Evolutionary conservation across 345 rosid genomes (phyloP).

Genomic region (Eutrema japonicum): DNA sequence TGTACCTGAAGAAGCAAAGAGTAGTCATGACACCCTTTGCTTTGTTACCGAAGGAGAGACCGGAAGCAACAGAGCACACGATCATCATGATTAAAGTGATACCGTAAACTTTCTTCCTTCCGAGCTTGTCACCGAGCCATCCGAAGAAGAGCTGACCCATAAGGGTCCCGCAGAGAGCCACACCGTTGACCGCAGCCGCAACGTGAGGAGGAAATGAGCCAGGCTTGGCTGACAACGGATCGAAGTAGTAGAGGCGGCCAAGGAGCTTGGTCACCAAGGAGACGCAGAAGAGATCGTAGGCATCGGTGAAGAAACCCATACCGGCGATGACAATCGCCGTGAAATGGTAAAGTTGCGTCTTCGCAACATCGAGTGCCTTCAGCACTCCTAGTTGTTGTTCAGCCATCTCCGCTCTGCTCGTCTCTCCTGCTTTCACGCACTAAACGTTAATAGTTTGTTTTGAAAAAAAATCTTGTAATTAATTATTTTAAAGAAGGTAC

Average conservation of each 20-base stretch:
- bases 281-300: conserved; percentile 78
- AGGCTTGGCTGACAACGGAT: conserved; percentile 43
- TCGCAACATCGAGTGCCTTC: conserved; percentile 63
- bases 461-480: too few species aligned
- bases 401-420: conserved; percentile 5
- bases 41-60: conserved; percentile 58
- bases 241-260: conserved; percentile 69
- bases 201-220: conserved; percentile 49
- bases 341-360: conserved; percentile 66
- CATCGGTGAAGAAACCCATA: conserved; percentile 84
- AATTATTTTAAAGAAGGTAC: too few species aligned
- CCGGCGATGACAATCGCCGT: conserved; percentile 72
- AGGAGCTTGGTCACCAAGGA: conserved; percentile 62
- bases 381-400: conserved; percentile 52
- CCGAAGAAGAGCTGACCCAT: conserved; percentile 67
- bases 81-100: conserved; percentile 63
- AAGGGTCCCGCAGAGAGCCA: conserved; percentile 63
- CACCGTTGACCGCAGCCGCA: conserved; percentile 57
- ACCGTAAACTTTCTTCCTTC: conserved; percentile 63
- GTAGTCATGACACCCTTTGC: conserved; percentile 52
- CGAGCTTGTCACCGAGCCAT: conserved; percentile 72
- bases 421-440: neutral
- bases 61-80: conserved; percentile 60
- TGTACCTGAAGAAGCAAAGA: conserved; percentile 60
- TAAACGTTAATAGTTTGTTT: neutral